Percentiles rank a stretch among this genome's conserved stretches.
Evolutionary conservation across 148 eudicot genomes (phyloP).

Genomic region (Dianthus caryophyllus): DNA sequence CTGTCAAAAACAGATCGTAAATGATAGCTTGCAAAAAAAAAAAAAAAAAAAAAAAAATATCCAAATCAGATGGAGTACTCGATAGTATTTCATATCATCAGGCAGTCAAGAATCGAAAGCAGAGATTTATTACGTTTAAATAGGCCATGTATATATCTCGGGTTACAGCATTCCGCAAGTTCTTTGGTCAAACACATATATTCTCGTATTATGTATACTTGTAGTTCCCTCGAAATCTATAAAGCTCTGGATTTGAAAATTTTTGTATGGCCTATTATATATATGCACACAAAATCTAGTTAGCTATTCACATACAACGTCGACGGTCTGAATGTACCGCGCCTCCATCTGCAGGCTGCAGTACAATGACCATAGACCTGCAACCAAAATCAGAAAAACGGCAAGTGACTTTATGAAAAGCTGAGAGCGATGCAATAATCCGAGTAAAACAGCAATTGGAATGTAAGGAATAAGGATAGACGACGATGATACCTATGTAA

Average conservation of each 20-base stretch:
- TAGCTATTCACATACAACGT: slow-evolving; percentile 29
- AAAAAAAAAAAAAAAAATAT: too few relatives aligned
- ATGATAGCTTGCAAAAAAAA: too few relatives aligned
- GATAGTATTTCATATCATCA: too few relatives aligned
- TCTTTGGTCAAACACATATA: slow-evolving; percentile 1
- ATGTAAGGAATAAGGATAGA: not conserved
- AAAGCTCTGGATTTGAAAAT: slow-evolving; percentile 1
- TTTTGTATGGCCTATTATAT: slow-evolving; percentile 10
- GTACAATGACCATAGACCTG: slow-evolving; percentile 17
- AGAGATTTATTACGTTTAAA: slow-evolving; percentile 1
- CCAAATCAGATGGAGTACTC: too few relatives aligned
- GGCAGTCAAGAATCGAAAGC: too few relatives aligned
- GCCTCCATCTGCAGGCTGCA: slow-evolving; percentile 9
- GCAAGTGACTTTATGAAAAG: not conserved
- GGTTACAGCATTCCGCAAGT: slow-evolving; percentile 12
- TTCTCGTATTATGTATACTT: slow-evolving; percentile 16
- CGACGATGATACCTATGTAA: slow-evolving; percentile 5
- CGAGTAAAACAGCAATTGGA: not conserved
- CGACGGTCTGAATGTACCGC: slow-evolving; percentile 6
- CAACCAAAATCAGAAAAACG: not conserved
- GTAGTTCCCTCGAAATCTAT: slow-evolving; percentile 19
- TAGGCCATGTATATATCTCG: slow-evolving; percentile 15
- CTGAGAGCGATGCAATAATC: not conserved
- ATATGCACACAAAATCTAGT: slow-evolving; percentile 31
- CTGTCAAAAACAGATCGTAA: too few relatives aligned